Evolutionary conservation across 2,329 filamentous ascomycete species (phyloP), one percentile per base, ranked within the genome.

Genomic region (Didymosphaeria variabile): DNA sequence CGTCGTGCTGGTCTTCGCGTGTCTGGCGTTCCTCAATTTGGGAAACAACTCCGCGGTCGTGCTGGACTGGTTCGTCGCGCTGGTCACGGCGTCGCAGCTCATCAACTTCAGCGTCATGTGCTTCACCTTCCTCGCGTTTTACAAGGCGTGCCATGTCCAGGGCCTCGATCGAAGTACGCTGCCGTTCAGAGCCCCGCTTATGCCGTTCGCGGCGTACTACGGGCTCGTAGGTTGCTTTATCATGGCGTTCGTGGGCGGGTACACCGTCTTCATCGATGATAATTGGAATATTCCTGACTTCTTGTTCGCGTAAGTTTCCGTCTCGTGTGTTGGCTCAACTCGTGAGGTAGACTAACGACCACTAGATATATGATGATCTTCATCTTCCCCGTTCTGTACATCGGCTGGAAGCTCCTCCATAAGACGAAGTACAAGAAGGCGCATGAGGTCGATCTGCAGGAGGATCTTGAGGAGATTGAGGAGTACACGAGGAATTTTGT

Each of bases 201-300:
- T 93, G 80, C 92, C 92, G 2, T 94, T 88, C 68, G 84, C 87
- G 0, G 90, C 91, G 0, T 94, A 86, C 72, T 87, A 89, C 52
- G 88, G 87, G 0, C 78, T 92, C 6, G 73, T 81, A 0, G 87
- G 85, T 29, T 91, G 88, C 1, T 85, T 86, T 52, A 76, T 91
- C 64, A 93, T 94, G 88, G 86, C 88, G 0, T 88, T 94, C 67
- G 87, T 93, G 1, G 87, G 90, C 9, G 91, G 91, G 0, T 94
- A 93, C 64, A 85, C 88, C 0, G 90, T 94, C 1, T 95, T 94
- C 69, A 74, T 94, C 49, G 88, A 90, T 0, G 83, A 82, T 3
- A 83, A 84, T 5, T 94, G 90, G 91, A 84, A 87, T 61, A 73
- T 90, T 0, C 84, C 89, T 7, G 87, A 86, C 7, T 95, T 94